phyloP scores from a whole-genome alignment of 169 alveolate genomes.

The Plasmodium sp. region DNA sequence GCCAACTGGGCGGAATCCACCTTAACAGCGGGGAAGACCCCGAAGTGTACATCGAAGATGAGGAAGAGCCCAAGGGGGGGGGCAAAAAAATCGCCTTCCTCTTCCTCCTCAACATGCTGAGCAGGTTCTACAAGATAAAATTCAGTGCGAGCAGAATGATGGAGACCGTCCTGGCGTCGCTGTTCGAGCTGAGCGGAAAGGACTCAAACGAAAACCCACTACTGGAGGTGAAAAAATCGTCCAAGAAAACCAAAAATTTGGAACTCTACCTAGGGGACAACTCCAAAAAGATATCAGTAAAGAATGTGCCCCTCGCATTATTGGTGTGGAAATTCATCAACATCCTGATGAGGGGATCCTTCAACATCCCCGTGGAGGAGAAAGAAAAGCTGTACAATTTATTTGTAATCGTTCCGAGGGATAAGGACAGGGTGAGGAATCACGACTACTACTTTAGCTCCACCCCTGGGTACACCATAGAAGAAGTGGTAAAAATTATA shows the following conservation, averaged over 20 bases:
- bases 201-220: constrained; percentile 6
- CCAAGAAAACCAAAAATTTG: constrained; percentile 25
- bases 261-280: constrained; percentile 22
- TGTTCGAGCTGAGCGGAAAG: constrained; percentile 23
- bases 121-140: constrained; percentile 50
- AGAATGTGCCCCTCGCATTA: constrained; percentile 51
- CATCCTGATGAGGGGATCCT: constrained; percentile 51
- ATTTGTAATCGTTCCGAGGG: constrained; percentile 39
- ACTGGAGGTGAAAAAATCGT: constrained; percentile 25
- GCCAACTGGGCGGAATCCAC: not conserved
- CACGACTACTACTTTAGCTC: constrained; percentile 28
- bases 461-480: constrained; percentile 61
- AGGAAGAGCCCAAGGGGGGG: not conserved
- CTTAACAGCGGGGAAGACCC: not conserved
- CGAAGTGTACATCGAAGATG: constrained; percentile 39
- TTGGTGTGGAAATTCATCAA: constrained; percentile 69
- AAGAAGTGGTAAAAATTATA: constrained; percentile 18
- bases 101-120: constrained; percentile 56
- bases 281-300: constrained; percentile 24
- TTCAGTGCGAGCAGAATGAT: constrained; percentile 31
- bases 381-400: constrained; percentile 47
- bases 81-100: constrained; percentile 1
- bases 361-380: constrained; percentile 50
- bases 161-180: not conserved
- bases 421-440: not conserved